phyloP scores from a whole-genome alignment of 2,329 filamentous ascomycete species.

The Colletotrichum sp. region DNA sequence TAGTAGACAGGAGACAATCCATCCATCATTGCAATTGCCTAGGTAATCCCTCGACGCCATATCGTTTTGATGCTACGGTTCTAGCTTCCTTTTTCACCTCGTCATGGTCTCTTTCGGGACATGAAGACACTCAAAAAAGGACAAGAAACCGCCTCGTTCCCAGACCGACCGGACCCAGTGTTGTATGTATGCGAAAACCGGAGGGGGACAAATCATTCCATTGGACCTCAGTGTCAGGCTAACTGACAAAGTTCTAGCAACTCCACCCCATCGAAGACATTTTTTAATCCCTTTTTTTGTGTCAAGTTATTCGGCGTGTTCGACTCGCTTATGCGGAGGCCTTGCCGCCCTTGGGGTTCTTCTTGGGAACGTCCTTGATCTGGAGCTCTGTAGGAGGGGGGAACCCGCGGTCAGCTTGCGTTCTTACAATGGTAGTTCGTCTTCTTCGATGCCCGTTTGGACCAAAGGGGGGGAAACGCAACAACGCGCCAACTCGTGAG shows the following conservation, averaged over 20 bases:
- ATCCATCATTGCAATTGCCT: constrained; percentile 48
- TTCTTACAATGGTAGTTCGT: not conserved
- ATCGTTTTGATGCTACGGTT: constrained; percentile 32
- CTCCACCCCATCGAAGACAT: constrained; percentile 11
- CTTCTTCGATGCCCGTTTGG: not conserved
- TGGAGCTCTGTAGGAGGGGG: constrained; percentile 46
- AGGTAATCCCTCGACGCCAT: constrained; percentile 58
- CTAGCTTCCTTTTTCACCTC: not conserved
- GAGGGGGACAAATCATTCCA: constrained; percentile 1
- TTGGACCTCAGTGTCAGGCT: constrained; percentile 7
- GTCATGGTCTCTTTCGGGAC: not conserved
- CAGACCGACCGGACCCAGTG: constrained; percentile 8
- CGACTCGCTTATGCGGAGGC: constrained; percentile 34
- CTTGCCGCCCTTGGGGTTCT: constrained; percentile 52
- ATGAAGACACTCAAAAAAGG: not conserved
- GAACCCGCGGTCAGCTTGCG: not conserved
- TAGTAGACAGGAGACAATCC: constrained; percentile 20
- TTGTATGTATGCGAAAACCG: not conserved
- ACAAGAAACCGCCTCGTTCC: not conserved
- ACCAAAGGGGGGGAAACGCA: not conserved
- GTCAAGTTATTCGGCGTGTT: not conserved
- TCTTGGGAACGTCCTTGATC: constrained; percentile 61
- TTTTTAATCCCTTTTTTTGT: not conserved
- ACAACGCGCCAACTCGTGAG: fast-evolving
- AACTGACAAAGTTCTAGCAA: constrained; percentile 15